Percentiles rank a stretch among this genome's conserved stretches.
These are phyloP conservation scores for Curvularia sp. DNA, from an alignment of 2,329 filamentous ascomycete species.

Conservation along the genomic window DNA sequence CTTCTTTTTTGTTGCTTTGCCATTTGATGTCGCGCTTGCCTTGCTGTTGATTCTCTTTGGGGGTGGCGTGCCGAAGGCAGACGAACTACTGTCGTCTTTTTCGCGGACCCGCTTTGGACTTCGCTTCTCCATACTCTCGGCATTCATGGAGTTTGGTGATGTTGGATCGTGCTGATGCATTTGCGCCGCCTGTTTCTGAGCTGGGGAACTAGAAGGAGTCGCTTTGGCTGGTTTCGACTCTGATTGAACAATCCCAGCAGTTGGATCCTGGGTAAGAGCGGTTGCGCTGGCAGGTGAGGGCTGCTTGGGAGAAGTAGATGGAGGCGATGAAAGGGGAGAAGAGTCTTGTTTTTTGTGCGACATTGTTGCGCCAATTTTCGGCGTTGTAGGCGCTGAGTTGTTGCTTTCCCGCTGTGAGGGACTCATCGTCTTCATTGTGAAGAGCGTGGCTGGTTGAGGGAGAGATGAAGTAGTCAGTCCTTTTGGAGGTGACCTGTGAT, in stretches of 20 bases:
- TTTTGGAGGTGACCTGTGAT: slow-evolving; percentile 14
- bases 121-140: background rate
- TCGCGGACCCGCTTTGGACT: slow-evolving; percentile 20
- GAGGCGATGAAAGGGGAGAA: slow-evolving; percentile 23
- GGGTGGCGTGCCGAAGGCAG: slow-evolving; percentile 12
- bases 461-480: background rate
- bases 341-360: slow-evolving; percentile 10
- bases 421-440: background rate
- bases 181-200: slow-evolving; percentile 3
- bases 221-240: background rate
- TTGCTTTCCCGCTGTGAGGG: slow-evolving; percentile 5
- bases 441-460: background rate
- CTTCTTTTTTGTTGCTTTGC: slow-evolving; percentile 1
- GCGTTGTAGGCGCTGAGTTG: slow-evolving; percentile 4
- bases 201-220: background rate
- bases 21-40: slow-evolving; percentile 7
- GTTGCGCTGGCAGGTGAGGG: background rate
- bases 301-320: slow-evolving; percentile 7
- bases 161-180: background rate
- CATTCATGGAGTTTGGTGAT: slow-evolving; percentile 4
- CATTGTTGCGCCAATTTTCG: slow-evolving; percentile 17
- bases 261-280: slow-evolving; percentile 1
- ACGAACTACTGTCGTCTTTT: slow-evolving; percentile 4
- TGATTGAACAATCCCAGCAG: background rate
- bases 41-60: slow-evolving; percentile 15